Evolutionary conservation across 306 rosid genomes (phyloP).

Genomic region (Geum urbanum): DNA sequence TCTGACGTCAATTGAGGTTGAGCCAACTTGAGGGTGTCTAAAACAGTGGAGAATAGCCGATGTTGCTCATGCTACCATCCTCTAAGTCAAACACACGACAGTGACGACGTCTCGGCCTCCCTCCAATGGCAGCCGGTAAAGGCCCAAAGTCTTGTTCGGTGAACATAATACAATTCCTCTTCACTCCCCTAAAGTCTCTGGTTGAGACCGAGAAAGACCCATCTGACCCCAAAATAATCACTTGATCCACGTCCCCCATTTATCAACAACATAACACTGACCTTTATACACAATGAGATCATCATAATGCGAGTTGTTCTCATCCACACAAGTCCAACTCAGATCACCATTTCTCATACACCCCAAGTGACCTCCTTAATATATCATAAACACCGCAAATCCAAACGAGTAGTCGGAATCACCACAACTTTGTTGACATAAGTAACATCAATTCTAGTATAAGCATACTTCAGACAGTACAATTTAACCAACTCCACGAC

Average conservation of each 20-base stretch:
- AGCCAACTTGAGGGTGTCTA: slow-evolving; percentile 1
- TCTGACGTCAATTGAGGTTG: background rate
- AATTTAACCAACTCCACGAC: slow-evolving; percentile 37
- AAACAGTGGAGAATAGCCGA: background rate
- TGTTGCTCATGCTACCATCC: slow-evolving; percentile 6
- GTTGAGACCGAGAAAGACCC: slow-evolving; percentile 17
- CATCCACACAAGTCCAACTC: slow-evolving; percentile 38
- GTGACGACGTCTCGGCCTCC: background rate
- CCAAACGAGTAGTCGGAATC: background rate
- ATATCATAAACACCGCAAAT: background rate
- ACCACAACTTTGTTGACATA: slow-evolving; percentile 23
- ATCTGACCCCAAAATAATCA: slow-evolving; percentile 26
- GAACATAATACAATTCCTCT: slow-evolving; percentile 30
- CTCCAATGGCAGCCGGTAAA: background rate
- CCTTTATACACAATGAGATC: slow-evolving; percentile 54
- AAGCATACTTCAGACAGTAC: slow-evolving; percentile 9
- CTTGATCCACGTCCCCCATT: slow-evolving; percentile 46
- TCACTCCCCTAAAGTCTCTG: slow-evolving; percentile 14
- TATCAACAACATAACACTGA: slow-evolving; percentile 59
- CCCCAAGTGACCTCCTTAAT: slow-evolving; percentile 44
- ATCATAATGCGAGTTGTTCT: slow-evolving; percentile 39
- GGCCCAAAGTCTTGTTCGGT: slow-evolving; percentile 8
- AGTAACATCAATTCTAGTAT: background rate
- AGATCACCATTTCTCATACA: slow-evolving; percentile 40
- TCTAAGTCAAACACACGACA: background rate